Conservation (phyloP, 2,329 filamentous ascomycete genomes). For the Sporothrix euskadiensis region DNA sequence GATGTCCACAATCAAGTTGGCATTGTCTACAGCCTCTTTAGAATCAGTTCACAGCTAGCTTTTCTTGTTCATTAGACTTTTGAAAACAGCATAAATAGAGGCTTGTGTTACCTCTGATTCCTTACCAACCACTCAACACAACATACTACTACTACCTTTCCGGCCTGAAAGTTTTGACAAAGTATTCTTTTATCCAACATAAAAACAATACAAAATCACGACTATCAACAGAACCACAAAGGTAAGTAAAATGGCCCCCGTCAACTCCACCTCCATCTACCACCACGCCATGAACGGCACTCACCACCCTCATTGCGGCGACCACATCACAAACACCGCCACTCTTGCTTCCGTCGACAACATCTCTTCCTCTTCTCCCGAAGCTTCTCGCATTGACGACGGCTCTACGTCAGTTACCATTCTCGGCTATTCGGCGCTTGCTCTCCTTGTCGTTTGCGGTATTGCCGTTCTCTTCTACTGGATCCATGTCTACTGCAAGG, state of each 20-base stretch:
- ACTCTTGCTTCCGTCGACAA: neutral
- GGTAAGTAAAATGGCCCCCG: neutral
- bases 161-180: neutral
- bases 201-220: neutral
- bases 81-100: neutral
- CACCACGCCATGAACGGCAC: neutral
- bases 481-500: neutral
- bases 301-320: neutral
- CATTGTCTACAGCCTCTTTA: neutral
- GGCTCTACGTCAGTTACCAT: neutral
- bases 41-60: neutral
- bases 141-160: neutral
- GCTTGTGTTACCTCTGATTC: neutral
- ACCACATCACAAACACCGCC: neutral
- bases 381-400: neutral
- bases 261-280: neutral
- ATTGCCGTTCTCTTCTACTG: neutral
- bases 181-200: neutral
- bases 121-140: neutral
- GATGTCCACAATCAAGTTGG: neutral
- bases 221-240: neutral
- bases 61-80: neutral
- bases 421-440: neutral
- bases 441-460: neutral
- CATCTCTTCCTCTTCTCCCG: neutral